Conservation (phyloP, 441 rosid species). For the Populus tomentosa region DNA sequence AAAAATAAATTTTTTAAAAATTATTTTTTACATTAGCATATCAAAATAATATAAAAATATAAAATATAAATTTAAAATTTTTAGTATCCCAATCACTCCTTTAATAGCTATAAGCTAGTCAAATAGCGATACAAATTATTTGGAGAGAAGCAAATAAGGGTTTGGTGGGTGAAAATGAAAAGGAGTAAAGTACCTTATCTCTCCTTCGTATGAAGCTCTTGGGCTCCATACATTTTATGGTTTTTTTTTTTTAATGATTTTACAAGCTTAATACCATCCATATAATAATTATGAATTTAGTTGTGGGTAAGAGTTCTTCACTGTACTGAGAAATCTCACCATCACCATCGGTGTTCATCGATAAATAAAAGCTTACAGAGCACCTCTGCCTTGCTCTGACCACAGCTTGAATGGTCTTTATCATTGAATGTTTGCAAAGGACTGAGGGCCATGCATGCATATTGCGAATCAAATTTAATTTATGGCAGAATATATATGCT, state of each 20-base stretch:
- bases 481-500: neutral
- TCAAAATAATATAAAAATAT: no score
- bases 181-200: no score
- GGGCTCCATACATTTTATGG: conserved; percentile 2
- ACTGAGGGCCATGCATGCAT: neutral
- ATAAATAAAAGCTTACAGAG: neutral
- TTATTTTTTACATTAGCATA: no score
- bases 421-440: conserved; percentile 3
- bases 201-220: no score
- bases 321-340: neutral
- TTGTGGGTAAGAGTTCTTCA: neutral
- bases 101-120: no score
- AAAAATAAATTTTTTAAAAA: no score
- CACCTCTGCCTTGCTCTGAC: neutral
- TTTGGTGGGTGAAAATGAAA: no score
- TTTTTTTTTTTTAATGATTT: neutral
- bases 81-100: no score
- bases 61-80: no score
- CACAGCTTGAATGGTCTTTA: neutral
- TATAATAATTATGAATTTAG: neutral
- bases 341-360: neutral
- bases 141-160: no score
- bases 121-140: no score
- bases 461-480: neutral
- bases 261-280: neutral